Base-by-base conservation (phyloP, 1,139 yeast species). In the Geotrichum restrictum region DNA sequence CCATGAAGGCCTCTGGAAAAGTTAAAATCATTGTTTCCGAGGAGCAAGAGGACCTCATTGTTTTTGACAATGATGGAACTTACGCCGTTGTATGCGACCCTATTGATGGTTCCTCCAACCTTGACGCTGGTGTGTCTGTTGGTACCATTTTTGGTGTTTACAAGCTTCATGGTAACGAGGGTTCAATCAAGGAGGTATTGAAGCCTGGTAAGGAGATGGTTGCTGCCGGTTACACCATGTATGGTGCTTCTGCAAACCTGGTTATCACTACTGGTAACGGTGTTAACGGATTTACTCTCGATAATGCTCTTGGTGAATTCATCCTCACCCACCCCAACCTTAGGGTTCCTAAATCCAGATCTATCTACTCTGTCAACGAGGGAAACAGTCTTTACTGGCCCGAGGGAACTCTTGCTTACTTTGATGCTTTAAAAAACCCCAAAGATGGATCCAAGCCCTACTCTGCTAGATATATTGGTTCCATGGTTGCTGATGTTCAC, bases 401-500 rank as follows among this genome's bases (percentile, higher is more conserved):
- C 52, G 82, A 84, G 33, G 74, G 77, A 55, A 81, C 87, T 54
- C 81, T 80, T 68, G 69, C 79, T 49, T 93, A 84, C 72, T 74
- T 93, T 62, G 81, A 79, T 46, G 79, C 81, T 53, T 76, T 93
- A 72, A 93, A 93, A 73, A 74, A 79, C 69, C 94, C 95, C 33
- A 84, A 83, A 65, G 79, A 73, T 38, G 81, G 80, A 46, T 64
- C 69, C 59, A 89, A 89, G 73, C 97, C 97, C 29, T 93, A 91
- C 74, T 79, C 89, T 56, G 95, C 97, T 4, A 81, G 98, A 69
- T 93, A 93, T 72, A 84, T 93, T 66, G 98, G 98, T 46, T 88
- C 97, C 43, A 93, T 93, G 98, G 98, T 93, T 60, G 98, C 98
- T 38, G 98, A 93, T 74, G 91, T 93, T 62, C 98, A 93, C 74